Evolutionary conservation across 306 rosid genomes (phyloP).

Genomic region (Lagenaria siceraria): DNA sequence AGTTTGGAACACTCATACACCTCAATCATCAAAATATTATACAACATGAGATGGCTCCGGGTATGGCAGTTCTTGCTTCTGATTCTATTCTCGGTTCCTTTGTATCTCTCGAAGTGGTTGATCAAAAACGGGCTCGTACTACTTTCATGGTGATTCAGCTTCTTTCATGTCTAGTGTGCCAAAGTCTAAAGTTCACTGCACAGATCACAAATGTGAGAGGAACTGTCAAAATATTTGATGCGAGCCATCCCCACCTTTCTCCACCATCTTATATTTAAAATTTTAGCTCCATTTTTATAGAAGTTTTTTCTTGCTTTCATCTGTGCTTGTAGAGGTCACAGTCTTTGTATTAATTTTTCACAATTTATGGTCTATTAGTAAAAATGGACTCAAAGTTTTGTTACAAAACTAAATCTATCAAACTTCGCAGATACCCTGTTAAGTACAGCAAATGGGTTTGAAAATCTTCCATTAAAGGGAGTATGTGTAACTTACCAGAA

Average conservation of each 20-base stretch:
- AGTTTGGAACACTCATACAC: background rate
- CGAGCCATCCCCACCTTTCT: background rate
- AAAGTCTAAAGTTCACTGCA: background rate
- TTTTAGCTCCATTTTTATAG: background rate
- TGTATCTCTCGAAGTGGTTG: background rate
- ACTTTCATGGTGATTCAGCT: background rate
- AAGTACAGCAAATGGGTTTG: too few relatives aligned
- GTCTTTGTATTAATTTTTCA: too few relatives aligned
- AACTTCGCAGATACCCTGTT: too few relatives aligned
- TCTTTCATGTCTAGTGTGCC: background rate
- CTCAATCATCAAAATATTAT: background rate
- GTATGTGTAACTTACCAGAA: too few relatives aligned
- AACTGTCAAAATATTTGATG: too few relatives aligned
- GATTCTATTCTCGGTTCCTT: background rate
- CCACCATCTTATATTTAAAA: background rate
- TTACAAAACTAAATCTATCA: too few relatives aligned
- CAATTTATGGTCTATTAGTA: too few relatives aligned
- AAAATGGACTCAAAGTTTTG: too few relatives aligned
- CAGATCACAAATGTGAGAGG: background rate
- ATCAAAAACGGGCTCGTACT: background rate
- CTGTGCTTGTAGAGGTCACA: too few relatives aligned
- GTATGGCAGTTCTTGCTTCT: background rate
- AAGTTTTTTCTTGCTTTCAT: too few relatives aligned
- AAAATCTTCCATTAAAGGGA: too few relatives aligned
- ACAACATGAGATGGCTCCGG: background rate